These are phyloP conservation scores for Daedalea quercina DNA, from an alignment of 768 basidiomycete genomes.

Conservation along the genomic window DNA sequence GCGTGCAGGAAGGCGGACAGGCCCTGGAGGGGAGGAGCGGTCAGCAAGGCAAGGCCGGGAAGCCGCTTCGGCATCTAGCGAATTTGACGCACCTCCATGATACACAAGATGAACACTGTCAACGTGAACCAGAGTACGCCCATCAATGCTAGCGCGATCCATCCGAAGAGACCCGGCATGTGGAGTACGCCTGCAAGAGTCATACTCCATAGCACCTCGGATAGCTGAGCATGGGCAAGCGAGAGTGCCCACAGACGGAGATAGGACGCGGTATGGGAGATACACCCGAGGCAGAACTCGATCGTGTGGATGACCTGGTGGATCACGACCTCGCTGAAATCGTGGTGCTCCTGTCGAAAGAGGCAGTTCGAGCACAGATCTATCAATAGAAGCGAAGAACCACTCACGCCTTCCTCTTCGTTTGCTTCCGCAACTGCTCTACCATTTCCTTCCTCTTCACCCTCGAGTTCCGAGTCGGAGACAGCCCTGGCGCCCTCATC, in stretches of 20 bases:
- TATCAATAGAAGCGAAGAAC: conserved; percentile 12
- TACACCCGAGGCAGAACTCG: conserved; percentile 98
- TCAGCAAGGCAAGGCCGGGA: background rate
- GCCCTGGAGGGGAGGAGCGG: conserved; percentile 42
- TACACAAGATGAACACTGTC: conserved; percentile 76
- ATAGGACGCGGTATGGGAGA: conserved; percentile 94
- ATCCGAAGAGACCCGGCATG: conserved; percentile 57
- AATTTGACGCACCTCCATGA: conserved; percentile 81
- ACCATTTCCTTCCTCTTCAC: conserved; percentile 78
- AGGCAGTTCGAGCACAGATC: background rate
- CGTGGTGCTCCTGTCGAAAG: conserved; percentile 64
- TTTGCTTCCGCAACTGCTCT: conserved; percentile 66
- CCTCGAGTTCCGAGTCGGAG: conserved; percentile 59
- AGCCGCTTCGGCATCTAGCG: conserved; percentile 12
- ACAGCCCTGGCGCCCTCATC: conserved; percentile 48
- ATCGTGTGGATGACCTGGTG: conserved; percentile 99
- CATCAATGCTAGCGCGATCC: conserved; percentile 36
- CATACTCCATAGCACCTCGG: conserved; percentile 91
- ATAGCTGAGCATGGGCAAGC: conserved; percentile 94
- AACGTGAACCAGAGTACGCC: conserved; percentile 69
- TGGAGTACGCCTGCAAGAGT: conserved; percentile 60
- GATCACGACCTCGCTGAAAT: conserved; percentile 91
- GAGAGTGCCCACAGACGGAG: conserved; percentile 96
- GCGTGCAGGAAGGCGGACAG: conserved; percentile 95
- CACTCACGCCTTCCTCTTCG: conserved; percentile 69